Conservation (phyloP, 768 basidiomycete species). For the Boletus speciosus region DNA sequence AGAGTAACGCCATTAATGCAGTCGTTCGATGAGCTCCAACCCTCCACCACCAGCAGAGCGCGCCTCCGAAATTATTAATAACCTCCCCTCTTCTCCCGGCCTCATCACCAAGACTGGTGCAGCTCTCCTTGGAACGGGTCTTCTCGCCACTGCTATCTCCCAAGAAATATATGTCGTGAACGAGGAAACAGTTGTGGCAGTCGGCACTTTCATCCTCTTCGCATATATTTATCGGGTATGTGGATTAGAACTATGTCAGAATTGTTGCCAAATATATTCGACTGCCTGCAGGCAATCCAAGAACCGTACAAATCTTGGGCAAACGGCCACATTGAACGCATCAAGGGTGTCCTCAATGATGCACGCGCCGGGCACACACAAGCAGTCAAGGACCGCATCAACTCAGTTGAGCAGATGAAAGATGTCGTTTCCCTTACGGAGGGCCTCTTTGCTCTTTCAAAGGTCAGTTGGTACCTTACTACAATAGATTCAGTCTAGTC, state of each 20-base stretch:
- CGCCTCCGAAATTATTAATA: constrained; percentile 87
- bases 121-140: constrained; percentile 85
- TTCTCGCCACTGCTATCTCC: constrained; percentile 89
- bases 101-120: constrained; percentile 95
- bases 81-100: constrained; percentile 77
- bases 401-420: constrained; percentile 89
- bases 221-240: constrained; percentile 77
- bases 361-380: constrained; percentile 88
- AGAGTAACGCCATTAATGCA: constrained; percentile 27
- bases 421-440: constrained; percentile 92
- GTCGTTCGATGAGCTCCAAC: constrained; percentile 64
- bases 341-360: constrained; percentile 75
- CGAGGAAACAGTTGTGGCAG: constrained; percentile 88
- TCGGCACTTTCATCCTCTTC: constrained; percentile 80
- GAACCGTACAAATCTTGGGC: constrained; percentile 95
- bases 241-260: constrained; percentile 3
- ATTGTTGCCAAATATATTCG: constrained; percentile 10
- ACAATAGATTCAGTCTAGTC: neutral
- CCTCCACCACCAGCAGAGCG: constrained; percentile 79
- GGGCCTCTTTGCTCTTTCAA: constrained; percentile 87
- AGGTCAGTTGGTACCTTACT: constrained; percentile 45
- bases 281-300: constrained; percentile 54
- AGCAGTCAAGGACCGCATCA: constrained; percentile 91
- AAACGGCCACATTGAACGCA: constrained; percentile 77
- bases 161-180: constrained; percentile 97